Evolutionary conservation across 2,329 filamentous ascomycete genomes (phyloP).

Genomic region (Hymenoscyphus repandus): DNA sequence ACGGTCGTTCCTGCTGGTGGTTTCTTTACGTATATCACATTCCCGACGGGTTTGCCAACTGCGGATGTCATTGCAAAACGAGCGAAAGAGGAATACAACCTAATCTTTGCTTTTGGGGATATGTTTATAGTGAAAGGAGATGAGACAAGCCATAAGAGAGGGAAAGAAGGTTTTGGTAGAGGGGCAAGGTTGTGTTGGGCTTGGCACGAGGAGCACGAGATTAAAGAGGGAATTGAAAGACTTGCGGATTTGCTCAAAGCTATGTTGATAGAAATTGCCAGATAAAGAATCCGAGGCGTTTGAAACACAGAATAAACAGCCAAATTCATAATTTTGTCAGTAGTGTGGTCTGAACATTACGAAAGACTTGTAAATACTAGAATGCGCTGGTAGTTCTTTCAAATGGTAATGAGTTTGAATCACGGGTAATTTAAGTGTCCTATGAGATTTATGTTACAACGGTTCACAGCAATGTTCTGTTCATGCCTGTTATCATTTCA

Average conservation of each 20-base stretch:
- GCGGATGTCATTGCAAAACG: conserved; percentile 38
- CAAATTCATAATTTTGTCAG: no score
- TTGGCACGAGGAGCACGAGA: conserved; percentile 49
- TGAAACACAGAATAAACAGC: no score
- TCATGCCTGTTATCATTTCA: no score
- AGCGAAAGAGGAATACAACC: conserved; percentile 41
- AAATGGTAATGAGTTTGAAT: no score
- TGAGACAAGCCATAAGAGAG: conserved; percentile 29
- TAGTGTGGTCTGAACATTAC: no score
- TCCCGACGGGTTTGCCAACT: conserved; percentile 41
- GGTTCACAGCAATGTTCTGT: no score
- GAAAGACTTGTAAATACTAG: no score
- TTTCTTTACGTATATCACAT: conserved; percentile 59
- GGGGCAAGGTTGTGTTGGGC: conserved; percentile 50
- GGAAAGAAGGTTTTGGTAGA: conserved; percentile 38
- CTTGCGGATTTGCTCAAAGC: conserved; percentile 28
- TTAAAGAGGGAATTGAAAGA: conserved; percentile 51
- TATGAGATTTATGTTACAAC: no score
- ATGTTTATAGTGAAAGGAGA: conserved; percentile 45
- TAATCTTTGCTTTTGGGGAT: conserved; percentile 39
- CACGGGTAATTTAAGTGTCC: no score
- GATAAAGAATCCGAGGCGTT: not conserved
- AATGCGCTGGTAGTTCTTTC: no score
- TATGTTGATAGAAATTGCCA: not conserved
- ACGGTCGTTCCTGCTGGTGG: conserved; percentile 43